These are phyloP conservation scores for Cordyceps javanica DNA, from an alignment of 2,329 filamentous ascomycete species.

Conservation along the genomic window DNA sequence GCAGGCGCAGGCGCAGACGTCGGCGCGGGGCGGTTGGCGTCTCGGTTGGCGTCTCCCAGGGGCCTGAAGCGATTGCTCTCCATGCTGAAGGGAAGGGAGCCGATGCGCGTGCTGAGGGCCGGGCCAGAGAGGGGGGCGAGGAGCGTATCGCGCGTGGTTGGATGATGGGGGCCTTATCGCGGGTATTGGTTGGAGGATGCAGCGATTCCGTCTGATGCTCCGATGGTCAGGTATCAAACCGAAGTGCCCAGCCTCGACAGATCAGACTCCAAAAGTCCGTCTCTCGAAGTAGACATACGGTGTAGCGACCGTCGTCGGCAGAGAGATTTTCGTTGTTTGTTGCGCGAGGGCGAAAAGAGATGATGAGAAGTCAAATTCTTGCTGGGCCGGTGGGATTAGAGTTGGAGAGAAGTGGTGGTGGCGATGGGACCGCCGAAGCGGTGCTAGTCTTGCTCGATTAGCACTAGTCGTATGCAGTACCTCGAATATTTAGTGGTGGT, in stretches of 20 bases:
- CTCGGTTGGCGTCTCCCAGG: constrained; percentile 16
- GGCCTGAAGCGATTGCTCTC: constrained; percentile 27
- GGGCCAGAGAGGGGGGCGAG: not conserved
- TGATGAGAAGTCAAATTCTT: not conserved
- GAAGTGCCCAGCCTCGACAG: constrained; percentile 5
- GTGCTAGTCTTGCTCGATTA: not conserved
- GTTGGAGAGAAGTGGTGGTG: not conserved
- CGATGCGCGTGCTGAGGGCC: not conserved
- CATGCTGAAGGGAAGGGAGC: constrained; percentile 24
- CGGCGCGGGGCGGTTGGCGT: constrained; percentile 4
- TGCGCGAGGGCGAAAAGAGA: too few species aligned
- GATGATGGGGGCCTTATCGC: not conserved
- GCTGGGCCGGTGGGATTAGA: not conserved
- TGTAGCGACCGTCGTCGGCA: not conserved
- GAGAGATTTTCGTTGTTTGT: not conserved
- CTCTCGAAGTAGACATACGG: not conserved
- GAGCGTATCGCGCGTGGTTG: not conserved
- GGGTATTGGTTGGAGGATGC: not conserved
- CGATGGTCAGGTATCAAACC: not conserved
- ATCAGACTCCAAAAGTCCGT: not conserved
- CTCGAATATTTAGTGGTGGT: too few species aligned
- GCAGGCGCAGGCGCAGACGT: constrained; percentile 16
- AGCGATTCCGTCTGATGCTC: not conserved
- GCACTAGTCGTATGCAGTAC: too few species aligned
- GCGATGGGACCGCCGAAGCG: not conserved